Conservation (phyloP, 2,329 filamentous ascomycete species). For the Apiospora arundinis region DNA sequence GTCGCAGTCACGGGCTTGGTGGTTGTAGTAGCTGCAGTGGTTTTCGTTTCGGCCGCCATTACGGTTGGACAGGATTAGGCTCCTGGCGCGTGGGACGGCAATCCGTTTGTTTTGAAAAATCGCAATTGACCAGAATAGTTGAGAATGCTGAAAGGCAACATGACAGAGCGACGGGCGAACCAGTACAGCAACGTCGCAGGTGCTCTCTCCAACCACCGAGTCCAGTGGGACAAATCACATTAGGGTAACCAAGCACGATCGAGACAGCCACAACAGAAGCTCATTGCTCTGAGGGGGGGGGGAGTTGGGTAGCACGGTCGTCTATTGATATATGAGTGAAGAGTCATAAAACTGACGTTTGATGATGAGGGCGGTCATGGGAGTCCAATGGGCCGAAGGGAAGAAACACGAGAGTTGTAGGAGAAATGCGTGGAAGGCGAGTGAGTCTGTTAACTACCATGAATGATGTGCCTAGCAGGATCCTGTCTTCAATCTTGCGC, state of each 20-base stretch:
- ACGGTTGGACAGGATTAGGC: constrained; percentile 3
- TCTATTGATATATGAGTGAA: constrained; percentile 17
- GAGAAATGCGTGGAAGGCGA: background rate
- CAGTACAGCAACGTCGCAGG: background rate
- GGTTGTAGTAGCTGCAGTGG: background rate
- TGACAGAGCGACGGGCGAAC: background rate
- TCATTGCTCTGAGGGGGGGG: background rate
- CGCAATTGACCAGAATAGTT: background rate
- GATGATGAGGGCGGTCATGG: background rate
- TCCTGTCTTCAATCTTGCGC: background rate
- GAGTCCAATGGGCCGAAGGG: background rate
- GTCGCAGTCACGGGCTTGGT: constrained; percentile 12
- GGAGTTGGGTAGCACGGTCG: constrained; percentile 2
- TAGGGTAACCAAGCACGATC: constrained; percentile 6
- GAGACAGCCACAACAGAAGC: constrained; percentile 17
- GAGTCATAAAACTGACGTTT: background rate
- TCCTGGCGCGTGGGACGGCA: background rate
- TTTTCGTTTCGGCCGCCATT: constrained; percentile 23
- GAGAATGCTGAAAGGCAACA: background rate
- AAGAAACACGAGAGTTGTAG: background rate
- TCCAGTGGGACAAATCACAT: constrained; percentile 19
- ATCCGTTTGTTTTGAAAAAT: background rate
- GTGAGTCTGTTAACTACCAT: background rate
- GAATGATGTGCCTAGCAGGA: no score
- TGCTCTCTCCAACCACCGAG: constrained; percentile 7